Evolutionary conservation across 2,329 filamentous ascomycete species (phyloP), one percentile per base, ranked within the genome.

Genomic region (Elsinoe ampelina): DNA sequence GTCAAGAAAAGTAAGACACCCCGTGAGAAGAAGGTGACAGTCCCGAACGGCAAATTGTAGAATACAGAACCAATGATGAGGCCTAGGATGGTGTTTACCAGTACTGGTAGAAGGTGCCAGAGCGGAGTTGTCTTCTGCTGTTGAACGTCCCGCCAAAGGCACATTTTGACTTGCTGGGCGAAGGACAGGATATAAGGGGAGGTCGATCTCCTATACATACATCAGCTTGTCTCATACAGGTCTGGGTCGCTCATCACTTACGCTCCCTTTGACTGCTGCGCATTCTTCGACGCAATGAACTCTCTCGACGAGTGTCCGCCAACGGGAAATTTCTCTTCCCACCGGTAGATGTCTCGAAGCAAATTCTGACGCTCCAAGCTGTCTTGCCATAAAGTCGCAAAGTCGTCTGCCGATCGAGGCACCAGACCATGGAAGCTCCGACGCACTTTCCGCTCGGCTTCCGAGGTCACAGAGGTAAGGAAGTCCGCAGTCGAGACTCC

Each of bases 401-500:
- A 89, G 1, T 89, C 86, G 45, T 87, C 84, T 0, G 86, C 77
- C 0, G 85, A 88, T 1, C 83, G 77, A 0, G 86, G 86, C 0
- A 85, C 81, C 47, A 72, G 73, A 55, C 74, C 69, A 62, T 87
- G 81, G 69, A 79, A 83, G 0, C 85, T 85, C 5, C 74, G 63
- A 1, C 75, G 73, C 0, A 79, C 69, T 42, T 72, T 71, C 26
- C 85, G 76, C 68, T 87, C 84, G 0, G 71, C 68, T 0, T 82
- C 81, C 62, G 84, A 85, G 0, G 84, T 87, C 71, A 88, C 84
- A 19, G 83, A 85, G 1, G 84, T 88, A 50, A 88, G 70, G 72
- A 87, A 88, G 66, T 89, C 85, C 17, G 84, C 82, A 0, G 81
- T 85, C 0, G 84, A 87, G 71, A 82, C 81, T 12, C 84, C 81